phyloP scores from a whole-genome alignment of 108 stramenopile species.

The Chaetoceros muelleri region DNA sequence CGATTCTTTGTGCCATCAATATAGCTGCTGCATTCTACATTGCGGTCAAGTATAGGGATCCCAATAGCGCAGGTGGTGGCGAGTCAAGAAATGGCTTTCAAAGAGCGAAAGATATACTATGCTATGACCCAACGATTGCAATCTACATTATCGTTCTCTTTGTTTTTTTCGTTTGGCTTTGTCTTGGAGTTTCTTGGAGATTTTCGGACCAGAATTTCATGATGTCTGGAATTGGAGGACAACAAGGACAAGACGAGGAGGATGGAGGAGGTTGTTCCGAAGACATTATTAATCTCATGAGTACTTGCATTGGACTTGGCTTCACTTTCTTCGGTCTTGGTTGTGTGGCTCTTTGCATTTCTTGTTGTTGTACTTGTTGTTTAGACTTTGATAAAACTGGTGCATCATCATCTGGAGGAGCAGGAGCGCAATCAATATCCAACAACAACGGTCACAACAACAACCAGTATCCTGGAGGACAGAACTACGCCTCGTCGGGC shows the following conservation, averaged over 20 bases:
- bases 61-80: slow-evolving; percentile 9
- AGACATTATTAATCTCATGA: background rate
- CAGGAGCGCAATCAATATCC: too few relatives aligned
- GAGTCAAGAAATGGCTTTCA: slow-evolving; percentile 13
- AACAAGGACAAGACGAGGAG: background rate
- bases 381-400: too few relatives aligned
- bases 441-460: too few relatives aligned
- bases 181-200: slow-evolving; percentile 29
- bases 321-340: background rate
- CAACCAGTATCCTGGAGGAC: too few relatives aligned
- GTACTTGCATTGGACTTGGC: background rate
- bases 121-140: slow-evolving; percentile 55
- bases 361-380: too few relatives aligned
- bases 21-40: slow-evolving; percentile 50
- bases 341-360: too few relatives aligned
- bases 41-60: background rate
- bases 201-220: too few relatives aligned
- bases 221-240: too few relatives aligned
- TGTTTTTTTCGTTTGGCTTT: slow-evolving; percentile 33
- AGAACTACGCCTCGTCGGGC: too few relatives aligned
- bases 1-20: slow-evolving; percentile 28
- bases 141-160: slow-evolving; percentile 50
- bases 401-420: too few relatives aligned
- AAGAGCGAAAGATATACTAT: slow-evolving; percentile 51
- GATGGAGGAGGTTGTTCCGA: background rate